These are phyloP conservation scores for Ricinus communis DNA, from an alignment of 345 rosid species.

Conservation along the genomic window DNA sequence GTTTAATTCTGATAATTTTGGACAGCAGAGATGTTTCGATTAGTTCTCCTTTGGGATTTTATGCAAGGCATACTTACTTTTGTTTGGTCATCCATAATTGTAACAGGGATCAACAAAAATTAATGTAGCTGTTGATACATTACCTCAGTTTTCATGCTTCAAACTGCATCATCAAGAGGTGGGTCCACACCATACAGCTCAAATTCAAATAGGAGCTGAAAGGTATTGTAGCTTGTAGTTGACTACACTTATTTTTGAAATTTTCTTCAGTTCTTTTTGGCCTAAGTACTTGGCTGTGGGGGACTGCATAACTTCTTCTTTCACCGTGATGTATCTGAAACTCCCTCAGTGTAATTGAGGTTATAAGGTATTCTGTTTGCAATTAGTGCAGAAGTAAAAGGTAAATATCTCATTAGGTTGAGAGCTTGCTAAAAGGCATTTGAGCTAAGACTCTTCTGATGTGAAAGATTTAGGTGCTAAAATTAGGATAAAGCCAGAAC, in stretches of 20 bases:
- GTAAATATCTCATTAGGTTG: too few relatives aligned
- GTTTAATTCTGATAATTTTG: background rate
- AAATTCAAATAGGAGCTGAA: constrained; percentile 77
- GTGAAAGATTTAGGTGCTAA: too few relatives aligned
- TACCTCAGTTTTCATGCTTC: constrained; percentile 65
- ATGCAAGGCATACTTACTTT: background rate
- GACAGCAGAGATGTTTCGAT: background rate
- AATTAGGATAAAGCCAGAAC: too few relatives aligned
- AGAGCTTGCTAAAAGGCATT: background rate
- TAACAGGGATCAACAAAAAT: constrained; percentile 76
- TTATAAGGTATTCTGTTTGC: too few relatives aligned
- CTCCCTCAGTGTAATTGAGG: too few relatives aligned
- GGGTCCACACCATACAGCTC: constrained; percentile 78
- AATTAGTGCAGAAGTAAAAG: too few relatives aligned
- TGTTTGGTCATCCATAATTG: background rate
- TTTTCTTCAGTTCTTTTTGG: background rate
- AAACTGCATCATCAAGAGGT: constrained; percentile 44
- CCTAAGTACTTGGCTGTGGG: background rate
- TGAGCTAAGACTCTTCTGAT: too few relatives aligned
- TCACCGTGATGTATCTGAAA: too few relatives aligned
- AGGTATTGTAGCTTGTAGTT: constrained; percentile 38
- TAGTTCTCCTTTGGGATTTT: background rate
- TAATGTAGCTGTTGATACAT: constrained; percentile 62
- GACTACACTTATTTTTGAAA: background rate
- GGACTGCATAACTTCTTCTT: too few relatives aligned